These are phyloP conservation scores for Plectosphaerella plurivora DNA, from an alignment of 2,329 filamentous ascomycete species.

Conservation along the genomic window DNA sequence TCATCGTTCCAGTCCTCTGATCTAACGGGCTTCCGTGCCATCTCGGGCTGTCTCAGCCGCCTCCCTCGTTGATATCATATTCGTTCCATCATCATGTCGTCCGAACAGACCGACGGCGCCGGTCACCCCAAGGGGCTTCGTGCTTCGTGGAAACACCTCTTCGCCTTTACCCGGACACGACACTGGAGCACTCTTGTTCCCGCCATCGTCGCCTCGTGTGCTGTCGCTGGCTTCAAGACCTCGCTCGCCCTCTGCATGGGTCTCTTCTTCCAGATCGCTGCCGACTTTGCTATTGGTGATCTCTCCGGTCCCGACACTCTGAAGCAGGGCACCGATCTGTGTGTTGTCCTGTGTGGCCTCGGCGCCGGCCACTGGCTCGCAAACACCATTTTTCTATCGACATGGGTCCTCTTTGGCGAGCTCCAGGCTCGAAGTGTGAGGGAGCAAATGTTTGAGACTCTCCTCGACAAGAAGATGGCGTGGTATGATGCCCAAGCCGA, in stretches of 20 bases:
- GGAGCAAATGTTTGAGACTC: constrained; percentile 57
- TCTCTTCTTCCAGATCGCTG: constrained; percentile 67
- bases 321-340: constrained; percentile 52
- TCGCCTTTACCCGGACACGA: constrained; percentile 63
- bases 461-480: constrained; percentile 68
- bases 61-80: not conserved
- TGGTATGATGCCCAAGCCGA: constrained; percentile 78
- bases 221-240: constrained; percentile 60
- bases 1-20: no score
- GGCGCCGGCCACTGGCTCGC: constrained; percentile 63
- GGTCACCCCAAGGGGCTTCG: not conserved
- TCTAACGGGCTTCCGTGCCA: no score
- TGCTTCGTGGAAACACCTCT: constrained; percentile 47
- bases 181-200: constrained; percentile 52
- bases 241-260: constrained; percentile 68
- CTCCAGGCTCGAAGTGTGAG: constrained; percentile 67
- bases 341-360: constrained; percentile 57
- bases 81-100: not conserved
- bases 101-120: not conserved
- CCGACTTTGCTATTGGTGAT: constrained; percentile 56
- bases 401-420: constrained; percentile 79
- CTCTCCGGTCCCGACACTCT: constrained; percentile 48
- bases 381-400: constrained; percentile 60
- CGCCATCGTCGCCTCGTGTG: constrained; percentile 51
- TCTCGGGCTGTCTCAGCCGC: no score